Evolutionary conservation across 306 rosid species (phyloP).

Genomic region (Castanea crenata): DNA sequence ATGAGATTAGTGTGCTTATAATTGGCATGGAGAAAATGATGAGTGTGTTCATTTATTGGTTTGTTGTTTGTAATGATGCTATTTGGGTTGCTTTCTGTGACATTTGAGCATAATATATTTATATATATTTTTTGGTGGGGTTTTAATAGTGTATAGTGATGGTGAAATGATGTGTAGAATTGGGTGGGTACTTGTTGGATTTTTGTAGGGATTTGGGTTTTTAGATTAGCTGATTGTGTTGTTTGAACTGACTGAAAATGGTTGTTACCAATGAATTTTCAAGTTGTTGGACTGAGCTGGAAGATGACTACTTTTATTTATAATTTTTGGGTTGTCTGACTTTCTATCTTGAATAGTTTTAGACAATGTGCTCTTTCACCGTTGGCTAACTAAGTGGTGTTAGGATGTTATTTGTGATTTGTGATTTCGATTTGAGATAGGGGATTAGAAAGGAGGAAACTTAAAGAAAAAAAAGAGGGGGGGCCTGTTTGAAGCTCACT

Average conservation of each 20-base stretch:
- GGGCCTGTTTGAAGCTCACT: not conserved
- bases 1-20: not conserved
- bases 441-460: not conserved
- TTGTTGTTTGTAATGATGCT: not conserved
- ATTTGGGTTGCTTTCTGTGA: not conserved
- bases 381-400: not conserved
- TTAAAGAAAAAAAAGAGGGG: not conserved
- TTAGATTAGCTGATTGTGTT: not conserved
- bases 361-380: not conserved
- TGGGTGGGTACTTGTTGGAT: not conserved
- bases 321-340: not conserved
- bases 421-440: slow-evolving; percentile 7
- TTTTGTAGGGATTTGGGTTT: slow-evolving; percentile 2
- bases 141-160: not conserved
- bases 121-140: not conserved
- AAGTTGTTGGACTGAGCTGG: slow-evolving; percentile 3
- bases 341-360: not conserved
- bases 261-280: not conserved
- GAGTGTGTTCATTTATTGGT: not conserved
- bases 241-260: not conserved
- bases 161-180: not conserved
- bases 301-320: not conserved
- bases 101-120: not conserved
- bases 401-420: not conserved
- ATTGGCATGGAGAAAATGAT: not conserved